These are phyloP conservation scores for Jackrogersella multiformis DNA, from an alignment of 495 filamentous ascomycete species.

Conservation along the genomic window DNA sequence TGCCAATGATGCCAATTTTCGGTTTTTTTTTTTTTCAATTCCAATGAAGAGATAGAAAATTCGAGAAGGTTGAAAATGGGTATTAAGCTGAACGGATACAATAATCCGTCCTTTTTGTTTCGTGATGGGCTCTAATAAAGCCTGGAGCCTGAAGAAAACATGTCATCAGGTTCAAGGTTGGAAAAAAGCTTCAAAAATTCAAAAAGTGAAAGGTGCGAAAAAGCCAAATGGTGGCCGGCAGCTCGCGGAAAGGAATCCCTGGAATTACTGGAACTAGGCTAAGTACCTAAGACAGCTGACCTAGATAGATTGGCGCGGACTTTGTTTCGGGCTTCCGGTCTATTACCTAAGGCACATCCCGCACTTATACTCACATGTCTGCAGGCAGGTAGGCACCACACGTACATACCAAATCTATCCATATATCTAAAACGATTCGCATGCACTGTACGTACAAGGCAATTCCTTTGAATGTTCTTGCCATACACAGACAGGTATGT, in stretches of 20 bases:
- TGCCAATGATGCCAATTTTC: slow-evolving; percentile 17
- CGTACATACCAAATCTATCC: slow-evolving; percentile 3
- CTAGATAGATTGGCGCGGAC: too few relatives aligned
- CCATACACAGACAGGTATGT: slow-evolving; percentile 8
- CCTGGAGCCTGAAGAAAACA: slow-evolving; percentile 30
- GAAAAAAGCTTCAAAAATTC: slow-evolving; percentile 9
- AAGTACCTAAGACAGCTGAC: too few relatives aligned
- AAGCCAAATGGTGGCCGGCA: slow-evolving; percentile 14
- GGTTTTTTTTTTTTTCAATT: slow-evolving; percentile 5
- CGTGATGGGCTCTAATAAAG: not conserved
- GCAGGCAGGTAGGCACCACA: not conserved
- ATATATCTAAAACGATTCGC: slow-evolving; percentile 24
- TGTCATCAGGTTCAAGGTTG: slow-evolving; percentile 17
- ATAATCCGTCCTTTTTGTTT: slow-evolving; percentile 23
- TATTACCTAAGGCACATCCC: not conserved
- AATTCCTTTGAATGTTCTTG: slow-evolving; percentile 11
- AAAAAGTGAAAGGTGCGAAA: slow-evolving; percentile 10
- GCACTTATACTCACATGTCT: not conserved
- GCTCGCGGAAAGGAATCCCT: slow-evolving; percentile 3
- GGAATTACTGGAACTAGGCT: too few relatives aligned
- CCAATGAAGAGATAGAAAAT: slow-evolving; percentile 21
- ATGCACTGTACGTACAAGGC: slow-evolving; percentile 23
- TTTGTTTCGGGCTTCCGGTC: slow-evolving; percentile 33
- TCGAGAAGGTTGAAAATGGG: not conserved
- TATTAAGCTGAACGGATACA: slow-evolving; percentile 17